Percentiles rank a stretch among this genome's conserved stretches.
phyloP scores from a whole-genome alignment of 768 basidiomycete genomes.

The Gautieria morchelliformis region DNA sequence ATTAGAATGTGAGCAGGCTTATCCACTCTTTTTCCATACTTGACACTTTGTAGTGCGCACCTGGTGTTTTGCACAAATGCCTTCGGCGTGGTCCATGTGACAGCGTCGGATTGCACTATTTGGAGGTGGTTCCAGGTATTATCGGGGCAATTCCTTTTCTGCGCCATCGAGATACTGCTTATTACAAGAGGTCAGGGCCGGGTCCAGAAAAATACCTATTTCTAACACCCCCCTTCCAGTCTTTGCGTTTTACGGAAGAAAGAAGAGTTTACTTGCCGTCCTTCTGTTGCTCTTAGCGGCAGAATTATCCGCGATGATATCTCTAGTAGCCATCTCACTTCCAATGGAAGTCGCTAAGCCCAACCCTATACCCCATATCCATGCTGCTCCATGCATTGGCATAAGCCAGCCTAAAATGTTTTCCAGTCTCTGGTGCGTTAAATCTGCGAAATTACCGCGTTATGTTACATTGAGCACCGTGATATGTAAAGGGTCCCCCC shows the following conservation, averaged over 20 bases:
- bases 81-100: background rate
- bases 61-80: slow-evolving; percentile 3
- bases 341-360: background rate
- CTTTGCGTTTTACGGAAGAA: slow-evolving; percentile 1
- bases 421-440: slow-evolving; percentile 1
- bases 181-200: background rate
- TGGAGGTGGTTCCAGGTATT: slow-evolving; percentile 5
- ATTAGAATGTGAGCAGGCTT: background rate
- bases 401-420: background rate
- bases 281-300: background rate
- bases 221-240: background rate
- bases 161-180: background rate
- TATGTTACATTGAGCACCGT: background rate
- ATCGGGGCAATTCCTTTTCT: slow-evolving; percentile 1
- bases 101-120: background rate
- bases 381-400: slow-evolving; percentile 4
- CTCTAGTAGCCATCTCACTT: background rate
- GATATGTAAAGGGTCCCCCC: background rate
- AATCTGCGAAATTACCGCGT: background rate
- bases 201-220: background rate
- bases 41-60: background rate
- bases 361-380: background rate
- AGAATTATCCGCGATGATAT: background rate
- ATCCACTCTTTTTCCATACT: background rate
- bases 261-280: background rate